A percentile compares a stretch with the other conserved stretches of the same genome.
These are phyloP conservation scores for Claviceps sp. DNA, from an alignment of 2,329 filamentous ascomycete species.

Conservation along the genomic window DNA sequence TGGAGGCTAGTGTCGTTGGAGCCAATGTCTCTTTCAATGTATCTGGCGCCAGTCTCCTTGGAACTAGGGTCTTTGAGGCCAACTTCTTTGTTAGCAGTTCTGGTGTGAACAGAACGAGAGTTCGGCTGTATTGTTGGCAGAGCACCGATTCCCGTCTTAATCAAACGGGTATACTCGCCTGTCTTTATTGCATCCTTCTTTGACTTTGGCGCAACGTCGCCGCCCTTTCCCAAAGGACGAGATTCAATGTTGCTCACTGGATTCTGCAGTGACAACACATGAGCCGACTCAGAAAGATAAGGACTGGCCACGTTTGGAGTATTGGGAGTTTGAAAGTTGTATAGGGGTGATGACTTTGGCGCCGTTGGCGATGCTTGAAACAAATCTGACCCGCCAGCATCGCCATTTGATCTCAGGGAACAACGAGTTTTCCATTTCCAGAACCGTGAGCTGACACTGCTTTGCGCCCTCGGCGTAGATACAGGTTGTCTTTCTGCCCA, in stretches of 20 bases:
- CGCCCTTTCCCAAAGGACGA: slow-evolving; percentile 4
- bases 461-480: slow-evolving; percentile 15
- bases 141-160: background rate
- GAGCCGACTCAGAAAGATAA: slow-evolving; percentile 32
- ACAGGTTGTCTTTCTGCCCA: slow-evolving; percentile 43
- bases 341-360: slow-evolving; percentile 7
- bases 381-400: slow-evolving; percentile 13
- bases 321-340: slow-evolving; percentile 6
- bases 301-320: slow-evolving; percentile 22
- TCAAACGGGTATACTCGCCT: background rate
- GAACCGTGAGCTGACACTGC: slow-evolving; percentile 20
- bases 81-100: too few relatives aligned
- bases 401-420: slow-evolving; percentile 23
- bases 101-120: background rate
- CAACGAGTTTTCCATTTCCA: slow-evolving; percentile 30
- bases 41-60: too few relatives aligned
- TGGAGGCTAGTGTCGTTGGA: too few relatives aligned
- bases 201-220: slow-evolving; percentile 4
- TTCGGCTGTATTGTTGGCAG: background rate
- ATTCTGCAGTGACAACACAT: slow-evolving; percentile 33
- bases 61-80: too few relatives aligned
- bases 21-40: too few relatives aligned
- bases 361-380: slow-evolving; percentile 14
- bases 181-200: background rate
- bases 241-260: slow-evolving; percentile 9